A percentile compares a stretch with the other conserved stretches of the same genome.
These are phyloP conservation scores for Coniosporium tulheliwenetii DNA, from an alignment of 2,329 filamentous ascomycete species.

Conservation along the genomic window DNA sequence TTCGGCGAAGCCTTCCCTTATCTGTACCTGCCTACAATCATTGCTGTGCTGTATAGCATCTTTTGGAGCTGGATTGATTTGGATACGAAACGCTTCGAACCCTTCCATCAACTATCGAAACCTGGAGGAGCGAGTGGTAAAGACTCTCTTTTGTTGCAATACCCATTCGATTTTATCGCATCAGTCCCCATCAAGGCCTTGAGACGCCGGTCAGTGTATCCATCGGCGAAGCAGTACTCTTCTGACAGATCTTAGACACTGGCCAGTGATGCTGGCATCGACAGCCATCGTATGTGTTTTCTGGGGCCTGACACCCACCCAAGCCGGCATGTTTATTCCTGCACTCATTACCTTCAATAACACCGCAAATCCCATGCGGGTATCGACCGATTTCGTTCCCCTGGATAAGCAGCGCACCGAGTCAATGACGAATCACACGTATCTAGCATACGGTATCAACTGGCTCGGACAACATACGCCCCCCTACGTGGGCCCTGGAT, in stretches of 20 bases:
- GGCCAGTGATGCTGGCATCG: constrained; percentile 34
- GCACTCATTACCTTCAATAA: constrained; percentile 16
- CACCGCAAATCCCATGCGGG: constrained; percentile 1
- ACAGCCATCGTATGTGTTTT: constrained; percentile 35
- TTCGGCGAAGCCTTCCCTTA: constrained; percentile 22
- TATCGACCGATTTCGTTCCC: constrained; percentile 12
- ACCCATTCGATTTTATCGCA: constrained; percentile 34
- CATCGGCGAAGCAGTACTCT: constrained; percentile 3
- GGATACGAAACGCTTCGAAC: constrained; percentile 42
- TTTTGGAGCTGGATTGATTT: constrained; percentile 45
- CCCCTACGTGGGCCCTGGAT: constrained; percentile 26
- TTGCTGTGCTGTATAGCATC: constrained; percentile 40
- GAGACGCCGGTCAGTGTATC: constrained; percentile 11
- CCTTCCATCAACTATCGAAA: constrained; percentile 42
- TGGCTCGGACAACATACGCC: constrained; percentile 31
- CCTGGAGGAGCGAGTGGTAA: constrained; percentile 23
- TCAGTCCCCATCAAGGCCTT: constrained; percentile 27
- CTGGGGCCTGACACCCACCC: constrained; percentile 38
- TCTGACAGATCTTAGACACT: constrained; percentile 34
- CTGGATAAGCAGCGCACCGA: constrained; percentile 12
- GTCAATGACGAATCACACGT: constrained; percentile 23
- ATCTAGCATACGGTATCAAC: constrained; percentile 28
- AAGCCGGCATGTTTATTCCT: constrained; percentile 38
- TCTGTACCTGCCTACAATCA: constrained; percentile 36
- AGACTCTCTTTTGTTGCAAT: constrained; percentile 36